These are phyloP conservation scores for Peterozyma toletana DNA, from an alignment of 805 yeast genomes.

Conservation along the genomic window DNA sequence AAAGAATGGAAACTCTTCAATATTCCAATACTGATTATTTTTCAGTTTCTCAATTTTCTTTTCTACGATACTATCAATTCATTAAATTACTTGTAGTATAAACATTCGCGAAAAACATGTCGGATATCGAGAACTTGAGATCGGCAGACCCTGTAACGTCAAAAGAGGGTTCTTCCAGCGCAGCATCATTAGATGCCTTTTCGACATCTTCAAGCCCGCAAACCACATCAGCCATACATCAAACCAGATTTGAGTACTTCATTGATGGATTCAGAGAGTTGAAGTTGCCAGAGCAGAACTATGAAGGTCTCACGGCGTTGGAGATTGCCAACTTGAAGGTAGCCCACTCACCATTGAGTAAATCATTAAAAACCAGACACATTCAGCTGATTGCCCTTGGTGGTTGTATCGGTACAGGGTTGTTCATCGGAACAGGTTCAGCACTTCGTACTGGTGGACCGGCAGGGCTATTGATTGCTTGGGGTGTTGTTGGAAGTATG, in stretches of 20 bases:
- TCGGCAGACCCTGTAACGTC: too few species aligned
- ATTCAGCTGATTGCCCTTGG: slow-evolving; percentile 65
- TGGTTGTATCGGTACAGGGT: slow-evolving; percentile 61
- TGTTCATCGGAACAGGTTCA: slow-evolving; percentile 51
- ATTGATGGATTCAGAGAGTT: slow-evolving; percentile 5
- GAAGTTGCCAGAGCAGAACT: slow-evolving; percentile 4
- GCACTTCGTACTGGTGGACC: slow-evolving; percentile 51
- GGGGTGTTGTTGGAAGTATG: slow-evolving; percentile 41
- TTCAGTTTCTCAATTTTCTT: too few species aligned
- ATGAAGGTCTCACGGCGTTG: slow-evolving; percentile 4
- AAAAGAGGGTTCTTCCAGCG: not conserved
- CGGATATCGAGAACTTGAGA: not conserved
- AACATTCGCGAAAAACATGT: not conserved
- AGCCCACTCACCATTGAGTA: slow-evolving; percentile 51
- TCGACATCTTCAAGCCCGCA: not conserved
- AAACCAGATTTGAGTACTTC: not conserved
- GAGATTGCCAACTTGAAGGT: slow-evolving; percentile 6
- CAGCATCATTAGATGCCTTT: not conserved
- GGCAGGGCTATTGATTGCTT: slow-evolving; percentile 45
- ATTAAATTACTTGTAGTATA: too few species aligned
- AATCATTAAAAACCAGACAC: slow-evolving; percentile 48
- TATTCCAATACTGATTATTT: not conserved
- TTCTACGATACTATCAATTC: too few species aligned
- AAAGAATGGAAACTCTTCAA: not conserved
- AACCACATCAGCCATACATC: not conserved